These are phyloP conservation scores for Coemansia biformis DNA, from an alignment of 192 early-diverging fungal genomes.

Conservation along the genomic window DNA sequence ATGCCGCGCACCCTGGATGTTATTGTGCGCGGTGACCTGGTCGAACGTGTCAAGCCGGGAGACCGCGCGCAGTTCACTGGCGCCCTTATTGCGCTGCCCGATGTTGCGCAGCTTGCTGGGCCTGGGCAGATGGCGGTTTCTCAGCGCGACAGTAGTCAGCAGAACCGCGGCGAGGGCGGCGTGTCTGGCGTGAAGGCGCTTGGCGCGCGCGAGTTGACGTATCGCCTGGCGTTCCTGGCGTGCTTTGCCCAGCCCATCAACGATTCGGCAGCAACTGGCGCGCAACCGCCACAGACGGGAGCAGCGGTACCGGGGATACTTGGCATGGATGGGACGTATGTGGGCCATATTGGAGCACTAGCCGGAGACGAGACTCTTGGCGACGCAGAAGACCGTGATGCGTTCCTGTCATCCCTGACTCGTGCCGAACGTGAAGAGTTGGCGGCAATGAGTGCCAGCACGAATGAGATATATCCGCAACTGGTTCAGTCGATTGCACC, in stretches of 20 bases:
- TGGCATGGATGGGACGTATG: conserved; percentile 11
- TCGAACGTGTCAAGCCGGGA: conserved; percentile 93
- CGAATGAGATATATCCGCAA: conserved; percentile 65
- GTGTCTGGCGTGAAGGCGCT: conserved; percentile 80
- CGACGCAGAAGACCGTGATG: conserved; percentile 59
- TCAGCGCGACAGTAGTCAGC: conserved; percentile 52
- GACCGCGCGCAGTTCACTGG: conserved; percentile 88
- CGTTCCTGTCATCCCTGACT: conserved; percentile 60
- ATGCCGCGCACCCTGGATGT: conserved; percentile 97
- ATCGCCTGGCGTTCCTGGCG: conserved; percentile 85
- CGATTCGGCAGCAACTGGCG: neutral
- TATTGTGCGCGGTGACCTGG: conserved; percentile 86
- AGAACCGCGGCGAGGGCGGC: conserved; percentile 66
- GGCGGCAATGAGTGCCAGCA: conserved; percentile 57
- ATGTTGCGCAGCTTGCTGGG: conserved; percentile 75
- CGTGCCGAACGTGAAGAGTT: conserved; percentile 74
- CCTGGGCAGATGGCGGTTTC: conserved; percentile 59
- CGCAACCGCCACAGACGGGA: conserved; percentile 16
- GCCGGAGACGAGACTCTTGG: conserved; percentile 57
- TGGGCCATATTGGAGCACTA: conserved; percentile 11
- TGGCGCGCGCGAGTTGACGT: conserved; percentile 90
- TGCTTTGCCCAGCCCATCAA: conserved; percentile 65
- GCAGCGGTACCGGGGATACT: conserved; percentile 5
- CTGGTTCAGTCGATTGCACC: conserved; percentile 82
- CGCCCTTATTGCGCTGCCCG: conserved; percentile 86